A percentile compares a stretch with the other conserved stretches of the same genome.
Conservation (phyloP, 176 grass and related monocot genomes). For the Calamus simplicifolius region DNA sequence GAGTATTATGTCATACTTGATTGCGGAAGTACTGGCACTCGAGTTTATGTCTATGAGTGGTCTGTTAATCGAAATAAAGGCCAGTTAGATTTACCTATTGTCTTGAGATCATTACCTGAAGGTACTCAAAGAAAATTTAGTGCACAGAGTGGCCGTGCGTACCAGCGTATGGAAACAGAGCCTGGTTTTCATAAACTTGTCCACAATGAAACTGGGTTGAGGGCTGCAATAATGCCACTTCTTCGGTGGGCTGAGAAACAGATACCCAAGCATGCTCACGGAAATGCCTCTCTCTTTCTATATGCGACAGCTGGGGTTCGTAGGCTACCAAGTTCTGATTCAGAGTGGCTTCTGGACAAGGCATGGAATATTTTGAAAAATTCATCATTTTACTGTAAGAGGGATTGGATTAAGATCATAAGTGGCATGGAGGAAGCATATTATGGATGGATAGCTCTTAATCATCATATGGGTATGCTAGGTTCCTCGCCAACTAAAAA, state of each 20-base stretch:
- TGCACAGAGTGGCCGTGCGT: conserved; percentile 65
- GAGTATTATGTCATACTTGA: conserved; percentile 97
- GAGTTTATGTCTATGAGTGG: conserved; percentile 92
- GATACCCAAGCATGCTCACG: conserved; percentile 72
- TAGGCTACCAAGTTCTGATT: conserved; percentile 75
- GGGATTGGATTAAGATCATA: conserved; percentile 88
- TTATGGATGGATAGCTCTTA: conserved; percentile 98
- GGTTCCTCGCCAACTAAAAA: conserved; percentile 52
- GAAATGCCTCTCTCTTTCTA: conserved; percentile 71
- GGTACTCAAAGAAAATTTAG: conserved; percentile 55
- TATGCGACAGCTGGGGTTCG: conserved; percentile 95
- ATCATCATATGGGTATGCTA: conserved; percentile 68
- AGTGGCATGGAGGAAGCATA: conserved; percentile 98
- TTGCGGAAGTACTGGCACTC: conserved; percentile 92
- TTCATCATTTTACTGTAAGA: conserved; percentile 86
- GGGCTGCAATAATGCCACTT: conserved; percentile 70
- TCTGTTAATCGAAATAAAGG: conserved; percentile 54
- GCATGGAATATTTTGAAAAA: conserved; percentile 91
- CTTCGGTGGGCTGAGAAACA: conserved; percentile 80
- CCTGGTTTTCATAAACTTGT: conserved; percentile 94
- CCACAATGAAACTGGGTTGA: conserved; percentile 70
- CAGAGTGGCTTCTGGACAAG: conserved; percentile 86
- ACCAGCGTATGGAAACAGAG: conserved; percentile 96
- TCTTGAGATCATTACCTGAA: conserved; percentile 64
- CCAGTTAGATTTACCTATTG: conserved; percentile 55